Evolutionary conservation across 495 filamentous ascomycete genomes (phyloP).

Genomic region (Penicillium salamii): DNA sequence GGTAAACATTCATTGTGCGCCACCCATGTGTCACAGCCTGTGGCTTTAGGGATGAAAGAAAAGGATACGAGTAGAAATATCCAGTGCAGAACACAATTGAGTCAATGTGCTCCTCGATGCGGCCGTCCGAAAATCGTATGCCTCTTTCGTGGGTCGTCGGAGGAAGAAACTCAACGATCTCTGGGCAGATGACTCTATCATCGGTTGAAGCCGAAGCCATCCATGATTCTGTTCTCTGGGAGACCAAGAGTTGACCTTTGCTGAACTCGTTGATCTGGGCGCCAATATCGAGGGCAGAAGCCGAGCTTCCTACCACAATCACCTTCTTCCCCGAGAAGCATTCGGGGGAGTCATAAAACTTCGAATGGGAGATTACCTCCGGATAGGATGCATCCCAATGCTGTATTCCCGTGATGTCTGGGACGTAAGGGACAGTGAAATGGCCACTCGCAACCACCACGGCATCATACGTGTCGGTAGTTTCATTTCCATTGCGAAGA

Average conservation of each 20-base stretch:
- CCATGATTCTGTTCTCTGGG: constrained; percentile 46
- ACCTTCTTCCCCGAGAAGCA: constrained; percentile 61
- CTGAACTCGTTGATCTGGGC: constrained; percentile 62
- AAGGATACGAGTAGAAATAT: constrained; percentile 56
- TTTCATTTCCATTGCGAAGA: constrained; percentile 34
- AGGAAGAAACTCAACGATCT: constrained; percentile 58
- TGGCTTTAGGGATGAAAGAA: constrained; percentile 54
- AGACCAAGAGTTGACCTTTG: constrained; percentile 51
- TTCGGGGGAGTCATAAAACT: constrained; percentile 65
- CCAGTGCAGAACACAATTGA: constrained; percentile 60
- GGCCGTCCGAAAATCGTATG: constrained; percentile 53
- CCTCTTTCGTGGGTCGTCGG: constrained; percentile 35
- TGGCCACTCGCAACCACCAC: constrained; percentile 84
- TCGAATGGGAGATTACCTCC: constrained; percentile 72
- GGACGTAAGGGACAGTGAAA: constrained; percentile 69
- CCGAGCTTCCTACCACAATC: constrained; percentile 73
- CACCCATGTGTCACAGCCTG: constrained; percentile 63
- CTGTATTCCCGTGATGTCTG: constrained; percentile 56
- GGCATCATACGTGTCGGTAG: constrained; percentile 58
- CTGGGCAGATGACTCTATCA: constrained; percentile 52
- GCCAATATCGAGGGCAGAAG: constrained; percentile 79
- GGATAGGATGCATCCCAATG: constrained; percentile 60
- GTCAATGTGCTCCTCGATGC: constrained; percentile 47
- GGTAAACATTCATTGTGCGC: constrained; percentile 65
- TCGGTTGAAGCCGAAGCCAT: constrained; percentile 20